phyloP scores from a whole-genome alignment of 257 asterid genomes.

The Lantana camara region DNA sequence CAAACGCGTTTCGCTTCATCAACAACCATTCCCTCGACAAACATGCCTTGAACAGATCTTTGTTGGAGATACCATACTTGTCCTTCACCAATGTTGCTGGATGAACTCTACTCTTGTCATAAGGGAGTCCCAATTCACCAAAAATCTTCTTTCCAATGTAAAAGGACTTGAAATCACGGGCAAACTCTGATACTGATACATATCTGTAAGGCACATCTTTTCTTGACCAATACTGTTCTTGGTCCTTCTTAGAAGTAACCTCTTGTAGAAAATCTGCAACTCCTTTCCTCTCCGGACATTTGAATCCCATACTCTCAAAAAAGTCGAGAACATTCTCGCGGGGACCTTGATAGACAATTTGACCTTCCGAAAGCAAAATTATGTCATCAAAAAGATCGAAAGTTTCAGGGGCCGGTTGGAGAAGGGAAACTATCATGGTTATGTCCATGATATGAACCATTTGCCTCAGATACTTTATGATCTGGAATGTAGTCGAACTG shows the following conservation, averaged over 20 bases:
- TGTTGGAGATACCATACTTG: conserved; percentile 34
- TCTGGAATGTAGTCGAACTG: conserved; percentile 63
- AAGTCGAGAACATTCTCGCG: conserved; percentile 40
- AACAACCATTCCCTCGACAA: conserved; percentile 41
- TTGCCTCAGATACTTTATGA: conserved; percentile 47
- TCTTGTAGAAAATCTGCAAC: conserved; percentile 66
- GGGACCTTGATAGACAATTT: conserved; percentile 61
- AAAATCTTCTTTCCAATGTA: conserved; percentile 40
- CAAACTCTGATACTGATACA: conserved; percentile 41
- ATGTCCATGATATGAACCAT: conserved; percentile 40
- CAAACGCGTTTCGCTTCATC: conserved; percentile 36
- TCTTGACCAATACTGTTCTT: conserved; percentile 50
- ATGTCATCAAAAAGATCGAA: conserved; percentile 58
- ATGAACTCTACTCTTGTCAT: conserved; percentile 39
- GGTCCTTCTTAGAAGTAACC: conserved; percentile 59
- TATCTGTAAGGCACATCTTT: conserved; percentile 37
- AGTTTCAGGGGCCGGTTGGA: conserved; percentile 67
- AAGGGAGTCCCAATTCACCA: conserved; percentile 35
- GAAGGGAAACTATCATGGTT: conserved; percentile 50
- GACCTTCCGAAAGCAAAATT: conserved; percentile 54
- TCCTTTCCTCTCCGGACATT: conserved; percentile 59
- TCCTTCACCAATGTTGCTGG: conserved; percentile 36
- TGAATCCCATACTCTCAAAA: conserved; percentile 49
- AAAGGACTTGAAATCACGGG: conserved; percentile 38
- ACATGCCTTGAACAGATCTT: conserved; percentile 34